Evolutionary conservation across 306 rosid genomes (phyloP).

Genomic region (Castanospermum australe): DNA sequence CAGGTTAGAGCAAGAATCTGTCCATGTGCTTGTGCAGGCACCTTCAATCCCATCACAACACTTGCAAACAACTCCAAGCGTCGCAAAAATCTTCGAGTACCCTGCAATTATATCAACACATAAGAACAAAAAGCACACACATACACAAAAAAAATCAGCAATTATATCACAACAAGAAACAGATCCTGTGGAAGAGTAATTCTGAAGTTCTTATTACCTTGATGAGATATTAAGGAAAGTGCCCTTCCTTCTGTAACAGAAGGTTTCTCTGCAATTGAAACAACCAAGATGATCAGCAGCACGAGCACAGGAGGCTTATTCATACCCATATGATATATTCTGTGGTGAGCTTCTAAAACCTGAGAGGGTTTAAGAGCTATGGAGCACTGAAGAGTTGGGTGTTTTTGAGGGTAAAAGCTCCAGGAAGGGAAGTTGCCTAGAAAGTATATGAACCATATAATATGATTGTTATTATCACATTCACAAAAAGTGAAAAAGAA

Average conservation of each 20-base stretch:
- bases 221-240: constrained; percentile 34
- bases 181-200: neutral
- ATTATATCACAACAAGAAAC: neutral
- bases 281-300: constrained; percentile 4
- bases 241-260: constrained; percentile 34
- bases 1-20: constrained; percentile 44
- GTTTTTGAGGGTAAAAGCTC: neutral
- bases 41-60: constrained; percentile 57
- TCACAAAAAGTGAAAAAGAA: neutral
- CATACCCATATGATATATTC: constrained; percentile 2
- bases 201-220: constrained; percentile 21
- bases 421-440: neutral
- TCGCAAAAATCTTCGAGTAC: constrained; percentile 15
- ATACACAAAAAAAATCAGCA: neutral
- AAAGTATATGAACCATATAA: neutral
- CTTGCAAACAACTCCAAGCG: constrained; percentile 56
- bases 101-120: constrained; percentile 17
- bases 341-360: neutral
- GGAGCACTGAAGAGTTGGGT: neutral
- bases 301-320: constrained; percentile 13
- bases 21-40: constrained; percentile 49
- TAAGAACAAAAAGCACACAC: neutral
- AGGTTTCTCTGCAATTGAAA: constrained; percentile 24
- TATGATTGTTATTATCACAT: constrained; percentile 19
- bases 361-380: neutral